These are phyloP conservation scores for Suhomyces bolitotheri DNA, from an alignment of 1,139 yeast genomes.

Conservation along the genomic window DNA sequence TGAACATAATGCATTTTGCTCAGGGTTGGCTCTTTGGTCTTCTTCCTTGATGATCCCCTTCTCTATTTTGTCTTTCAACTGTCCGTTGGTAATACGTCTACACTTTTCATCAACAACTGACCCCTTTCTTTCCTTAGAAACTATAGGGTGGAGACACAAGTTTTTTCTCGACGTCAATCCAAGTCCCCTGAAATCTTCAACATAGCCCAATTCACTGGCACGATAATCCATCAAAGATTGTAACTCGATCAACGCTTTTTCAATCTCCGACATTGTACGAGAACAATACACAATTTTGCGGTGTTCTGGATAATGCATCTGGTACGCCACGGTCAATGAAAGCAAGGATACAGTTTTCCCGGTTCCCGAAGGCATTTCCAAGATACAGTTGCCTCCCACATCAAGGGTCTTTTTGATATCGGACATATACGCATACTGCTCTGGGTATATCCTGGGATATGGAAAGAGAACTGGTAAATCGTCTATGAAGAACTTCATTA, in stretches of 20 bases:
- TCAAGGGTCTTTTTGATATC: conserved; percentile 91
- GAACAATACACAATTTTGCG: conserved; percentile 94
- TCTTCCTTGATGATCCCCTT: conserved; percentile 55
- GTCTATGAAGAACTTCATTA: conserved; percentile 79
- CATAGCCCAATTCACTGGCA: conserved; percentile 75
- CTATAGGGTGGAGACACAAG: conserved; percentile 85
- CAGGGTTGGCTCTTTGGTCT: conserved; percentile 44
- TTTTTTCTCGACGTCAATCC: conserved; percentile 95
- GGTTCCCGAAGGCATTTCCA: conserved; percentile 99
- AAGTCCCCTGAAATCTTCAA: conserved; percentile 86
- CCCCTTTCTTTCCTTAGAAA: conserved; percentile 89
- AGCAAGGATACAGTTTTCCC: conserved; percentile 93
- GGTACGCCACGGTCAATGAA: conserved; percentile 91
- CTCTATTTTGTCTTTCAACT: conserved; percentile 67
- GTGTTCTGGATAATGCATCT: conserved; percentile 92
- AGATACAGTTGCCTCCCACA: conserved; percentile 95
- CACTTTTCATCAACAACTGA: conserved; percentile 93
- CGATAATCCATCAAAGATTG: conserved; percentile 86
- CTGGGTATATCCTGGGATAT: conserved; percentile 96
- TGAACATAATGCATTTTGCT: conserved; percentile 56
- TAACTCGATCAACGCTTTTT: conserved; percentile 93
- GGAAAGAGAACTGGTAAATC: conserved; percentile 95
- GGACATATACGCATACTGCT: conserved; percentile 96
- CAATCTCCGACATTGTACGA: conserved; percentile 99
- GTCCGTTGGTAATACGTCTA: conserved; percentile 91